These are phyloP conservation scores for Endotrypanum monterogeii DNA, from an alignment of 208 protist genomes.

Conservation along the genomic window DNA sequence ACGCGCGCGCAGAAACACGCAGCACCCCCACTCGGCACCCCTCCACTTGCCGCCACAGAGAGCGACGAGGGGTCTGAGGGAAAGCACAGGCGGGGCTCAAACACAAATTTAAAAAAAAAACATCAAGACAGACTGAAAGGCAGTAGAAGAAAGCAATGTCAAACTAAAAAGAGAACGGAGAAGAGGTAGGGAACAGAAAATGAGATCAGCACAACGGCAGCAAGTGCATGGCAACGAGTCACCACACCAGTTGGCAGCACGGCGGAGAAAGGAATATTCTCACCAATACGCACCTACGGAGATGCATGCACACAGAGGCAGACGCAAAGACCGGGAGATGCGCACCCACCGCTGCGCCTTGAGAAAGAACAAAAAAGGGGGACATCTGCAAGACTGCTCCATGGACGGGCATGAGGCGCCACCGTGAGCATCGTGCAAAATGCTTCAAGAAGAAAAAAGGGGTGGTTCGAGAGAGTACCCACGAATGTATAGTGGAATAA, in stretches of 20 bases:
- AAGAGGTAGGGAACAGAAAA: neutral
- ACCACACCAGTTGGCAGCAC: neutral
- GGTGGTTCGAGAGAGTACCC: neutral
- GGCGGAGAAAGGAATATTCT: neutral
- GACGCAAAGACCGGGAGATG: neutral
- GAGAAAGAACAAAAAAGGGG: neutral
- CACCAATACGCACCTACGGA: neutral
- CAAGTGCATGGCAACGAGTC: neutral
- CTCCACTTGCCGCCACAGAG: conserved; percentile 1
- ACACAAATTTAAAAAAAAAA: neutral
- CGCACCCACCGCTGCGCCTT: neutral
- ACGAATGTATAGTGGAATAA: neutral
- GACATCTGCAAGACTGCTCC: neutral
- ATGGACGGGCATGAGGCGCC: neutral
- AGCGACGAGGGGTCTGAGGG: neutral
- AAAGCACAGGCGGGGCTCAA: neutral
- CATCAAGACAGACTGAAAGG: neutral
- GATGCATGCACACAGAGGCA: neutral
- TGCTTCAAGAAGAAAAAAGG: neutral
- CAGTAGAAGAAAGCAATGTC: neutral
- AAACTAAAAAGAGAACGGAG: neutral
- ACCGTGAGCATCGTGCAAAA: neutral
- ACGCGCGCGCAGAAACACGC: neutral
- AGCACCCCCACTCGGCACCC: neutral
- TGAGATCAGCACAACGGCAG: neutral